Evolutionary conservation across 1,284 basidiomycete species (phyloP).

Genomic region (Golubevia pallescens): DNA sequence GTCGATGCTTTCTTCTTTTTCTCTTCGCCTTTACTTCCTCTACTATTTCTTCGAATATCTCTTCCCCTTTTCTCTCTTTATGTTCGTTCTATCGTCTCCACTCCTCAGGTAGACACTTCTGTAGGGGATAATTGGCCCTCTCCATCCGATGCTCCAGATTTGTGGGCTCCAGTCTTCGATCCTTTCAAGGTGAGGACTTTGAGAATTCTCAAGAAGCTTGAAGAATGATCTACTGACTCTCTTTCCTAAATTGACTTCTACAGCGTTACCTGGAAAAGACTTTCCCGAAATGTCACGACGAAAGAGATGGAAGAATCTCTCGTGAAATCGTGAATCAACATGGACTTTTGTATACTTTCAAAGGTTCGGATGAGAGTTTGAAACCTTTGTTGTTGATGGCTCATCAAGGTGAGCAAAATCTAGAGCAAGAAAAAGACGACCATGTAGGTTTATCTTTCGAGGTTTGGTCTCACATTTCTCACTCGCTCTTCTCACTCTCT

Average conservation of each 20-base stretch:
- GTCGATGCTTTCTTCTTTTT: no score
- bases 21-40: no score
- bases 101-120: constrained; percentile 28
- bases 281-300: constrained; percentile 24
- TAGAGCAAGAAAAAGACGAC: constrained; percentile 1
- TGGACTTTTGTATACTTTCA: constrained; percentile 53
- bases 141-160: constrained; percentile 22
- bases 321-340: constrained; percentile 39
- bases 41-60: no score
- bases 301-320: constrained; percentile 16
- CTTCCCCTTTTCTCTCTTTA: no score
- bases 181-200: constrained; percentile 18
- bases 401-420: constrained; percentile 28
- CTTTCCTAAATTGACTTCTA: no score
- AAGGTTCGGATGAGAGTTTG: constrained; percentile 34
- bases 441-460: background rate
- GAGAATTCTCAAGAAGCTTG: no score
- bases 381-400: constrained; percentile 49
- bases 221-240: no score
- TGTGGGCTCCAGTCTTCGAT: constrained; percentile 29
- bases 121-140: constrained; percentile 37
- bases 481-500: no score
- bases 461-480: no score
- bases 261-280: constrained; percentile 21
- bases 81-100: no score